Conservation (phyloP, 2,329 filamentous ascomycete species). For the Hortaea sp. region DNA sequence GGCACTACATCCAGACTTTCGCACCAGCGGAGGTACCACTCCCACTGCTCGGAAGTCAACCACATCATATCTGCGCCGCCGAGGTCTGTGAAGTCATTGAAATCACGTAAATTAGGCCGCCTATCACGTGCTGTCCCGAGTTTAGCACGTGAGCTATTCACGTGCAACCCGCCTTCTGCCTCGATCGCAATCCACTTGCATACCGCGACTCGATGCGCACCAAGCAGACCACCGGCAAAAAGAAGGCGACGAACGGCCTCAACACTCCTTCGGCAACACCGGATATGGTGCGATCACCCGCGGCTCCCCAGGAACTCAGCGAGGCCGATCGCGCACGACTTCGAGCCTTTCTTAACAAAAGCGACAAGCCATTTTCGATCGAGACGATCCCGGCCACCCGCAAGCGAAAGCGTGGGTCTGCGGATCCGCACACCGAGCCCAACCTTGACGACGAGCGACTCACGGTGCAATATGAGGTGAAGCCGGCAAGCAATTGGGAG, state of each 20-base stretch:
- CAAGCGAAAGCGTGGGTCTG: slow-evolving; percentile 17
- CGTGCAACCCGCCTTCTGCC: neutral
- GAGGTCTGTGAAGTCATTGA: too few relatives aligned
- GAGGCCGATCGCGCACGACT: slow-evolving; percentile 11
- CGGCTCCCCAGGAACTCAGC: slow-evolving; percentile 10
- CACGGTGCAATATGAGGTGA: slow-evolving; percentile 25
- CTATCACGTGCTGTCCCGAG: too few relatives aligned
- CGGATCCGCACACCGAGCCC: slow-evolving; percentile 8
- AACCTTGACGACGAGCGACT: slow-evolving; percentile 18
- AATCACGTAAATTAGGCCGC: too few relatives aligned
- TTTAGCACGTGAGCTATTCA: too few relatives aligned
- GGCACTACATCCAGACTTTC: too few relatives aligned
- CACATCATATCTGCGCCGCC: too few relatives aligned
- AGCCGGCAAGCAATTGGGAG: slow-evolving; percentile 28
- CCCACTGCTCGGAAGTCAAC: too few relatives aligned
- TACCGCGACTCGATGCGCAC: neutral
- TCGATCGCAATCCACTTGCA: neutral
- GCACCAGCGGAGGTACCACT: too few relatives aligned
- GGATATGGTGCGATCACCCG: slow-evolving; percentile 5
- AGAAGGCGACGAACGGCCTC: neutral
- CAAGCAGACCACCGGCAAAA: neutral
- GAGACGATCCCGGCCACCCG: slow-evolving; percentile 6
- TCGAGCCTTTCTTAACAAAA: slow-evolving; percentile 11
- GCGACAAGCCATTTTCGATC: slow-evolving; percentile 16
- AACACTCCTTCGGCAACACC: neutral